Percentiles rank a stretch among this genome's conserved stretches.
Conservation (phyloP, 2,329 filamentous ascomycete species). For the Fusarium staphyleae region DNA sequence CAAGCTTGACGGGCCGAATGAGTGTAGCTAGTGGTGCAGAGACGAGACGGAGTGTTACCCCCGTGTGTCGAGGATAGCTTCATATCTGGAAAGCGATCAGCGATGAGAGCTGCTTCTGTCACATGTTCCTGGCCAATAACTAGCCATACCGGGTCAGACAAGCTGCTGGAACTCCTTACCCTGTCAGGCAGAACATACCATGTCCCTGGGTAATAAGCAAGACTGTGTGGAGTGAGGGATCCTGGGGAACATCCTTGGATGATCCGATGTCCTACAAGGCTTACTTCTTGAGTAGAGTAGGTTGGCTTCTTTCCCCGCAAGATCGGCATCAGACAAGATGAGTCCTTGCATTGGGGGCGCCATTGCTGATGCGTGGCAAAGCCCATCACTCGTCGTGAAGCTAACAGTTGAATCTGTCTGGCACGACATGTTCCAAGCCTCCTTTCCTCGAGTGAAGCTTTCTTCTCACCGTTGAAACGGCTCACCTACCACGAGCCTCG, state of each 20-base stretch:
- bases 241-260: not conserved
- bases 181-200: not conserved
- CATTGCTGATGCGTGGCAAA: not conserved
- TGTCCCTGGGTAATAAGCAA: not conserved
- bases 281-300: too few relatives aligned
- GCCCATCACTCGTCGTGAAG: not conserved
- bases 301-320: slow-evolving; percentile 11
- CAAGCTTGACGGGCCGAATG: not conserved
- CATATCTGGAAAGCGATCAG: not conserved
- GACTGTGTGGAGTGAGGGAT: not conserved
- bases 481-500: not conserved
- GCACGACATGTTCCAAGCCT: too few relatives aligned
- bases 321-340: slow-evolving; percentile 12
- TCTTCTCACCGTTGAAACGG: not conserved
- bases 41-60: not conserved
- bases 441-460: too few relatives aligned
- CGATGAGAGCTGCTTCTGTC: not conserved
- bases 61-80: not conserved
- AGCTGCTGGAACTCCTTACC: not conserved
- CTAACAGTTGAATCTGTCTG: not conserved
- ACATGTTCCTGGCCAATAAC: not conserved
- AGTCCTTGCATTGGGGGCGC: slow-evolving; percentile 4
- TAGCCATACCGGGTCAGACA: not conserved
- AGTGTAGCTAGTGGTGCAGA: not conserved
- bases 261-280: not conserved